These are phyloP conservation scores for Penicillium psychrosexuale DNA, from an alignment of 2,329 filamentous ascomycete species.

Conservation along the genomic window DNA sequence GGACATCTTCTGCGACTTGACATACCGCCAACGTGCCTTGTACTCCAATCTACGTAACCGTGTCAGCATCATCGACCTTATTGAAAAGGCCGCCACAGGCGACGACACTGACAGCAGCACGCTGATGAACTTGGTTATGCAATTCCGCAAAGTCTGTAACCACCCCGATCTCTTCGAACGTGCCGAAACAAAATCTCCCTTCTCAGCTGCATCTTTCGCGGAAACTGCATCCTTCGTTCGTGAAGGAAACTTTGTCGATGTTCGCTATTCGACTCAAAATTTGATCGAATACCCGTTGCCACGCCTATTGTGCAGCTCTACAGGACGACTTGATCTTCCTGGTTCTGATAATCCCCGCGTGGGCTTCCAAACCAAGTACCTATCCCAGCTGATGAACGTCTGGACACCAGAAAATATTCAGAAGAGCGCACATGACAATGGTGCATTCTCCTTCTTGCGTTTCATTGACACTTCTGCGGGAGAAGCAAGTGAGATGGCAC, in stretches of 20 bases:
- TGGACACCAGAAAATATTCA: constrained; percentile 78
- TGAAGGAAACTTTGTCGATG: constrained; percentile 74
- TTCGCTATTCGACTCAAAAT: constrained; percentile 84
- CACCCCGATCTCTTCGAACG: constrained; percentile 96
- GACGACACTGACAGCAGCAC: constrained; percentile 94
- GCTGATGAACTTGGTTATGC: constrained; percentile 99
- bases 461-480: constrained; percentile 74
- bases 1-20: constrained; percentile 94
- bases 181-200: constrained; percentile 83
- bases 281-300: constrained; percentile 82
- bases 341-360: constrained; percentile 70
- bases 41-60: constrained; percentile 92
- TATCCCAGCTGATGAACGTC: constrained; percentile 83
- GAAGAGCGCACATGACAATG: constrained; percentile 57
- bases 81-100: constrained; percentile 92
- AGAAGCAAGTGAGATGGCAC: constrained; percentile 69
- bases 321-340: constrained; percentile 70
- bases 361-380: constrained; percentile 74
- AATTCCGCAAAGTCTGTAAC: constrained; percentile 99
- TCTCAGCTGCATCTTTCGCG: constrained; percentile 80
- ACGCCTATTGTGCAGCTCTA: constrained; percentile 74
- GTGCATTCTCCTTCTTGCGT: constrained; percentile 83
- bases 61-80: constrained; percentile 97
- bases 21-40: constrained; percentile 90
- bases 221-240: constrained; percentile 94